A percentile compares a stretch with the other conserved stretches of the same genome.
phyloP scores from a whole-genome alignment of 176 grass and related monocot species.

The Eleusine indica region DNA sequence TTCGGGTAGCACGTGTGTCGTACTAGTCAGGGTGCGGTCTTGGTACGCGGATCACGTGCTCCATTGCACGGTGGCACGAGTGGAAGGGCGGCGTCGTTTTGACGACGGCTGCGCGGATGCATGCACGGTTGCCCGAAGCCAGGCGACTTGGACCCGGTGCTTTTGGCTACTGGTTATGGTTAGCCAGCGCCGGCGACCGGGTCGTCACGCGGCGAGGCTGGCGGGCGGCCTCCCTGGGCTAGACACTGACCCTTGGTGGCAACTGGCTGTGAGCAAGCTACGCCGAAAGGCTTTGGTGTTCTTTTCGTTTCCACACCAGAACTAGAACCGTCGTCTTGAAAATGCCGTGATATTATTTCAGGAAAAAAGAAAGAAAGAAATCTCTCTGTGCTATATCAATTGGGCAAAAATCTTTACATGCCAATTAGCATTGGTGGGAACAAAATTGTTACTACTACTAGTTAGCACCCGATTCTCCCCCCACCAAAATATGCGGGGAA shows the following conservation, averaged over 20 bases:
- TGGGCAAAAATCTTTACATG: conserved; percentile 48
- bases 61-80: neutral
- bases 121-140: conserved; percentile 29
- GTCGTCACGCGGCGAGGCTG: conserved; percentile 57
- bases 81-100: neutral
- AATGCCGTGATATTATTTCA: neutral
- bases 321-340: too few relatives aligned
- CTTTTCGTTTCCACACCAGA: neutral
- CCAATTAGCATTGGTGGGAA: conserved; percentile 33
- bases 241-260: conserved; percentile 44
- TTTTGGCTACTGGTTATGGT: neutral
- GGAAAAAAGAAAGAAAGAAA: neutral
- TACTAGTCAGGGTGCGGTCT: conserved; percentile 16
- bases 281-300: conserved; percentile 36
- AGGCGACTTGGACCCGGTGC: conserved; percentile 38
- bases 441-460: conserved; percentile 41
- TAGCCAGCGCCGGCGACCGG: conserved; percentile 37
- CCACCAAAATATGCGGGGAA: conserved; percentile 24
- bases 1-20: neutral
- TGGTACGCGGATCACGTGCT: conserved; percentile 31
- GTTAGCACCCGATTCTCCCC: conserved; percentile 38
- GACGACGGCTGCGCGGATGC: too few relatives aligned
- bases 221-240: conserved; percentile 43
- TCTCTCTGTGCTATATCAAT: conserved; percentile 11
- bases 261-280: conserved; percentile 20